Evolutionary conservation across 192 early-diverging fungal species (phyloP).

Genomic region (Chytriomyces sp.): DNA sequence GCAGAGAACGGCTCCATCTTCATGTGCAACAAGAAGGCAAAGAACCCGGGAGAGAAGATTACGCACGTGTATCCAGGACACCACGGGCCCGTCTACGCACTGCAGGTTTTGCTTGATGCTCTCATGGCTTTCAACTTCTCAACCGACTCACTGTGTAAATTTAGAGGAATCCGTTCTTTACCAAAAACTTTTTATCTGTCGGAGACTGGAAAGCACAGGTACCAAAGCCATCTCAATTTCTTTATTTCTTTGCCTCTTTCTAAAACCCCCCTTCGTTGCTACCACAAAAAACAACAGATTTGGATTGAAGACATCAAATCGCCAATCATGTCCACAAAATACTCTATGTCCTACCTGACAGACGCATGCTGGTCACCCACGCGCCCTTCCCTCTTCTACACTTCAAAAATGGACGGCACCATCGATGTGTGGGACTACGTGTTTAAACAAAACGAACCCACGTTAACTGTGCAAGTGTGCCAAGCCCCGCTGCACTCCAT

Average conservation of each 20-base stretch:
- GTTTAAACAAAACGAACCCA: conserved; percentile 67
- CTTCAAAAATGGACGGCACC: conserved; percentile 61
- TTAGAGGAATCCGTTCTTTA: conserved; percentile 67
- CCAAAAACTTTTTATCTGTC: conserved; percentile 66
- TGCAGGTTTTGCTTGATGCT: conserved; percentile 46
- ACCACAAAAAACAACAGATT: conserved; percentile 42
- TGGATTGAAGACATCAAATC: conserved; percentile 66
- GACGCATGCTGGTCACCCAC: conserved; percentile 66
- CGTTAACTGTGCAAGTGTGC: conserved; percentile 63
- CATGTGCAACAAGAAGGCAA: conserved; percentile 72
- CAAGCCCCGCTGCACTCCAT: conserved; percentile 60
- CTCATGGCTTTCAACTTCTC: conserved; percentile 1
- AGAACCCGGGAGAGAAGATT: conserved; percentile 64
- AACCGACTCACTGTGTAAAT: conserved; percentile 6
- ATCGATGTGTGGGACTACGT: conserved; percentile 66
- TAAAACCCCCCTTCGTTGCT: neutral
- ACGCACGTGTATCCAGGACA: conserved; percentile 65
- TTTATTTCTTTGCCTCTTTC: conserved; percentile 21
- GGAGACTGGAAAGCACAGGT: conserved; percentile 64
- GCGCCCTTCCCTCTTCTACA: conserved; percentile 65
- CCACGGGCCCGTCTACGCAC: conserved; percentile 61
- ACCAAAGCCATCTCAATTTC: too few relatives aligned
- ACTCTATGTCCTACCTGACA: conserved; percentile 57
- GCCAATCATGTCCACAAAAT: conserved; percentile 63
- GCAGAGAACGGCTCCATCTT: conserved; percentile 64